Evolutionary conservation across 176 grass and related monocot species (phyloP).

Genomic region (Avena eriantha): DNA sequence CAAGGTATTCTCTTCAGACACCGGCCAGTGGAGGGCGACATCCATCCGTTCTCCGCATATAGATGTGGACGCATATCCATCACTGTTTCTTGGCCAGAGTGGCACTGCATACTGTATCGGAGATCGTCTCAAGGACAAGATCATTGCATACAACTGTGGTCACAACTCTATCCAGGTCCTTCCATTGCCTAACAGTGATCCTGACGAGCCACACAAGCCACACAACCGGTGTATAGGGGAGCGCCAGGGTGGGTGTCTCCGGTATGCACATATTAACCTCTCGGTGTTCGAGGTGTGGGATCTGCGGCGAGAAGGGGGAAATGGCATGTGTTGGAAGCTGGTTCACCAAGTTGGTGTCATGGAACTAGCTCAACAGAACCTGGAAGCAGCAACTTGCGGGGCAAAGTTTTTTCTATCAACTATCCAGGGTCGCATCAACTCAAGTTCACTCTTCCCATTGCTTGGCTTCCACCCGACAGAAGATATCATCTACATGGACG

Average conservation of each 20-base stretch:
- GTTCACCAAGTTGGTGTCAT: constrained; percentile 18
- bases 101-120: not conserved
- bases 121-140: not conserved
- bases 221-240: constrained; percentile 4
- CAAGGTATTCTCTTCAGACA: not conserved
- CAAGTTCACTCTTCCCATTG: not conserved
- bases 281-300: not conserved
- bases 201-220: not conserved
- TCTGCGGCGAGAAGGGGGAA: not conserved
- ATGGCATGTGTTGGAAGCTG: not conserved
- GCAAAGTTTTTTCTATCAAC: not conserved
- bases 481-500: constrained; percentile 6
- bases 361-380: not conserved
- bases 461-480: constrained; percentile 23
- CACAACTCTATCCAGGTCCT: not conserved
- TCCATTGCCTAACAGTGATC: not conserved
- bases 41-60: not conserved
- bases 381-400: not conserved
- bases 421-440: not conserved
- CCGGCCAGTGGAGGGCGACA: not conserved
- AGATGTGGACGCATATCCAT: not conserved
- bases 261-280: not conserved
- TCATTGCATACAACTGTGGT: not conserved
- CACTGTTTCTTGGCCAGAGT: not conserved
- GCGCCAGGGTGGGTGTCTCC: not conserved